phyloP scores from a whole-genome alignment of 805 yeast species.

The Candida silvatica region DNA sequence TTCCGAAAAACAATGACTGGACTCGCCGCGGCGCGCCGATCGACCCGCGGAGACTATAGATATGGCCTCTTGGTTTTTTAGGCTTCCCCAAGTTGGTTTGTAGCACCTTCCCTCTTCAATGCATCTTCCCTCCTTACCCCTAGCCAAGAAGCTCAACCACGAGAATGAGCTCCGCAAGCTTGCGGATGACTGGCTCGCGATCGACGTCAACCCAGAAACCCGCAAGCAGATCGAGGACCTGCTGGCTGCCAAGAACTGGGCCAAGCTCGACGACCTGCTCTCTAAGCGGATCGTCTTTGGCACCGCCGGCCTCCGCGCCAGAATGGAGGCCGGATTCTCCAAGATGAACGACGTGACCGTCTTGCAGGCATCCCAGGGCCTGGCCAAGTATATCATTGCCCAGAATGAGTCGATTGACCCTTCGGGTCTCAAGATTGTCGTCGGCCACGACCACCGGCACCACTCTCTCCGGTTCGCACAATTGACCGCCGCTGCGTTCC shows the following conservation, averaged over 20 bases:
- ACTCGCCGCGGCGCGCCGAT: no score
- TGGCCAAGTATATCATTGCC: constrained; percentile 39
- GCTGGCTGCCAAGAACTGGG: constrained; percentile 27
- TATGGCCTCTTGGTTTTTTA: no score
- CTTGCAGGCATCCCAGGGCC: constrained; percentile 83
- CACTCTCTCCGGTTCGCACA: constrained; percentile 75
- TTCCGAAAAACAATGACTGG: no score
- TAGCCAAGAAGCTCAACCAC: no score
- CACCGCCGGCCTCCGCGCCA: constrained; percentile 84
- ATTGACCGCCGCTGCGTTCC: constrained; percentile 67
- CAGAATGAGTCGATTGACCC: constrained; percentile 22
- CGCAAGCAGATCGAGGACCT: constrained; percentile 46
- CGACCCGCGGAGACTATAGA: no score
- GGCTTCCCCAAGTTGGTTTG: no score
- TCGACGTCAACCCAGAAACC: constrained; percentile 34
- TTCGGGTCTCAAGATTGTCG: constrained; percentile 37
- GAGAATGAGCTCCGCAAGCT: no score
- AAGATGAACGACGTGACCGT: constrained; percentile 87
- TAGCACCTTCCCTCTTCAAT: no score
- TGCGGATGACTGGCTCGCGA: constrained; percentile 29
- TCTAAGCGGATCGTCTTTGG: constrained; percentile 71
- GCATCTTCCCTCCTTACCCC: no score
- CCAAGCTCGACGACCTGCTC: constrained; percentile 43
- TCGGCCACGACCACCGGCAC: constrained; percentile 90
- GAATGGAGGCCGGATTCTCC: constrained; percentile 86